Base-by-base conservation (phyloP, 257 asterid genomes). In the Fraxinus quadrangulata region DNA sequence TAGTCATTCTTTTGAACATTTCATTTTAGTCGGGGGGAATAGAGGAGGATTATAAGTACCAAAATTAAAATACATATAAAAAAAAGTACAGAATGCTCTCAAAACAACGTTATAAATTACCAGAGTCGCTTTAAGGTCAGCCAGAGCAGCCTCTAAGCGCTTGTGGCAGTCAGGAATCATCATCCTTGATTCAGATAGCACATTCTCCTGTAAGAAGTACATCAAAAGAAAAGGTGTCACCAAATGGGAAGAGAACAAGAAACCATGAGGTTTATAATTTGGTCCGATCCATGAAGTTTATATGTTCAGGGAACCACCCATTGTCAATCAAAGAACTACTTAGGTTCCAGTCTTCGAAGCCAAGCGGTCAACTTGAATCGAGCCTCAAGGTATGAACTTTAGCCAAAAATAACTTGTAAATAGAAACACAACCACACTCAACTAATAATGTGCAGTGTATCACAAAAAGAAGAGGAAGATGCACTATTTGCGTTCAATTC, bases 101-200 rank as follows among this genome's bases (percentile, higher is more conserved):
- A 80, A 6, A 51, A 61, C 16, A 61, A 40, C n/a, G 69, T 65
- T 30, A 80, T 47, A 61, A 67, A 80, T 59, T 85, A 92, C 98
- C 94, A 92, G 71, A 67, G 90, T 81, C 78, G 84, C 91, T 82
- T 87, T 90, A 36, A 94, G 96, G 81, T 94, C 97, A 47, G 83
- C 80, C 45, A 91, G 74, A 74, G 98, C 91, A 77, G 91, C 81
- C 86, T 90, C 97, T 14, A 94, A 83, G 26, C 97, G 97, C 88
- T 94, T 94, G 86, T 79, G 92, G 84, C 97, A 92, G 78, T 94
- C 97, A 23, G 98, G 98, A 61, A 94, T 84, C 98, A 91, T 94
- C 98, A 94, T 94, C 81, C 96, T 88, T 56, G 98, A 94, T 83
- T 94, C 98, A 76, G 93, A 91, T 84, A 94, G 81, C 79, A 94